Conservation (phyloP, 2,329 filamentous ascomycete genomes). For the Aspergillus hiratsukae region DNA sequence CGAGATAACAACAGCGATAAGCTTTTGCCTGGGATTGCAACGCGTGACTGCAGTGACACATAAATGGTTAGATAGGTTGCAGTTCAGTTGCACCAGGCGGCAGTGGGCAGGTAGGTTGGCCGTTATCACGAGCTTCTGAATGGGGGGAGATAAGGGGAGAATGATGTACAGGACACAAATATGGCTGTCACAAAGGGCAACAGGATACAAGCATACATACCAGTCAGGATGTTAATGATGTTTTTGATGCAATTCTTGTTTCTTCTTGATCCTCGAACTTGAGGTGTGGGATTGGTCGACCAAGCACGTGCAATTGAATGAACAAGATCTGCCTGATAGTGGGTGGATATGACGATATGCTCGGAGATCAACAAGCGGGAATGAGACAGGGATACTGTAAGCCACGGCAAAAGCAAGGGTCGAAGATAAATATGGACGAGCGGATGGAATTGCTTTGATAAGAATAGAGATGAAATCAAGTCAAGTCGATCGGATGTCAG, state of each 20-base stretch:
- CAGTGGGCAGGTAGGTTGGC: slow-evolving; percentile 4
- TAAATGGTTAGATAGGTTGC: slow-evolving; percentile 16
- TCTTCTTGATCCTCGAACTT: background rate
- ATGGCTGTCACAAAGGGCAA: background rate
- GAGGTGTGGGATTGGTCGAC: background rate
- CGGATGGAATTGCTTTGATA: slow-evolving; percentile 6
- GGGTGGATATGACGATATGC: slow-evolving; percentile 6
- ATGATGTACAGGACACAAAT: slow-evolving; percentile 2
- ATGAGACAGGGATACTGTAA: slow-evolving; percentile 6
- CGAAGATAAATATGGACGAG: background rate
- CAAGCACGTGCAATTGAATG: slow-evolving; percentile 7
- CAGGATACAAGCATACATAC: slow-evolving; percentile 1
- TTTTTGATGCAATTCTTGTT: background rate
- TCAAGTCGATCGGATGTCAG: background rate
- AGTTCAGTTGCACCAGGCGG: slow-evolving; percentile 11
- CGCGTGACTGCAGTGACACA: slow-evolving; percentile 13
- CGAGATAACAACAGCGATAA: slow-evolving; percentile 16
- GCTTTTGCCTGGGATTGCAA: slow-evolving; percentile 11
- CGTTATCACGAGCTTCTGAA: slow-evolving; percentile 19
- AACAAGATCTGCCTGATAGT: slow-evolving; percentile 11
- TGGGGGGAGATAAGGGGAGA: slow-evolving; percentile 25
- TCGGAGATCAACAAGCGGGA: slow-evolving; percentile 11
- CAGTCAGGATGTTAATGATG: background rate
- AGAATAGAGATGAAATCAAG: slow-evolving; percentile 5
- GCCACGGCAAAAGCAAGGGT: slow-evolving; percentile 1